These are phyloP conservation scores for Leccinum imitatum DNA, from an alignment of 768 basidiomycete genomes.

Conservation along the genomic window DNA sequence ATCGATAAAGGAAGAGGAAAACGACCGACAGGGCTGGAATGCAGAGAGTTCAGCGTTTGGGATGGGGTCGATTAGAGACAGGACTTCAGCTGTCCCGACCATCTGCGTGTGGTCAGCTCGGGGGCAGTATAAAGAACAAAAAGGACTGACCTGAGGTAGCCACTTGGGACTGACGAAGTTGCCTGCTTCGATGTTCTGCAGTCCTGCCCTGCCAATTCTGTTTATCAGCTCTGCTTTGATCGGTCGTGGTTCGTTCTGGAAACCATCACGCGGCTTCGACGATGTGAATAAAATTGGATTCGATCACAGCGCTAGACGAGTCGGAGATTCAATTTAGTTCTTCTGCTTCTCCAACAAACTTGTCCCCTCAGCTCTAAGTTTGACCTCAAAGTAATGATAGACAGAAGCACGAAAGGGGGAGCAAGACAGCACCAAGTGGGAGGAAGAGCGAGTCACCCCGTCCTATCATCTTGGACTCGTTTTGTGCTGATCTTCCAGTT, in stretches of 20 bases:
- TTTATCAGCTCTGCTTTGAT: slow-evolving; percentile 56
- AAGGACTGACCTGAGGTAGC: slow-evolving; percentile 93
- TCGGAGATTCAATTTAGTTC: too few species aligned
- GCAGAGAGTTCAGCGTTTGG: slow-evolving; percentile 69
- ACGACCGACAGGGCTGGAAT: slow-evolving; percentile 14
- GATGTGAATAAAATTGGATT: slow-evolving; percentile 33
- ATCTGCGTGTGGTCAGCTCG: slow-evolving; percentile 50
- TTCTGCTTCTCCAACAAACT: too few species aligned
- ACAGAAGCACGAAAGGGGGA: slow-evolving; percentile 35
- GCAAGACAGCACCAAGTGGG: slow-evolving; percentile 44
- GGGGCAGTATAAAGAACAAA: too few species aligned
- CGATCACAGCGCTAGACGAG: background rate
- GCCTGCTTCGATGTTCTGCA: slow-evolving; percentile 73
- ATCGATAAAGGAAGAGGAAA: background rate
- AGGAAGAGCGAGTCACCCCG: slow-evolving; percentile 14
- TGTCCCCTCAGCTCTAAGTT: too few species aligned
- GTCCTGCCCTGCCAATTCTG: slow-evolving; percentile 65
- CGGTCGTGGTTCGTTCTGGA: slow-evolving; percentile 79
- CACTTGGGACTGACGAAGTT: slow-evolving; percentile 93
- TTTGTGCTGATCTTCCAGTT: slow-evolving; percentile 15
- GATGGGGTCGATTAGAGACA: slow-evolving; percentile 52
- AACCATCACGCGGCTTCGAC: slow-evolving; percentile 52
- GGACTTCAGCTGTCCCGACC: slow-evolving; percentile 80
- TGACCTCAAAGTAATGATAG: slow-evolving; percentile 6
- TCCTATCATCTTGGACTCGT: background rate